Evolutionary conservation across 2,329 filamentous ascomycete species (phyloP).

Genomic region (Tolypocladium paradoxum): DNA sequence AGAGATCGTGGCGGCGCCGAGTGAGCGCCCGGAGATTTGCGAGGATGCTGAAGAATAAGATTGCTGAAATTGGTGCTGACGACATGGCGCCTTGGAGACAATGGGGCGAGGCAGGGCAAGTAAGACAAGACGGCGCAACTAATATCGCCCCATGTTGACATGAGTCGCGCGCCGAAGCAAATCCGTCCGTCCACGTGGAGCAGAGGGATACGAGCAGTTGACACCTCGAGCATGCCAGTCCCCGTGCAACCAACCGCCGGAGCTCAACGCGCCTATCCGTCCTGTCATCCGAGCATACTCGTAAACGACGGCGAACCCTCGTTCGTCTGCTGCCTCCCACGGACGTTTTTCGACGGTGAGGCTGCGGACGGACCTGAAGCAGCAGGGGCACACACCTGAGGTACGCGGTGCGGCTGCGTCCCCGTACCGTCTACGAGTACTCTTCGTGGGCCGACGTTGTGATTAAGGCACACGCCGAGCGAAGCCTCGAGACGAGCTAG

Average conservation of each 20-base stretch:
- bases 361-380: background rate
- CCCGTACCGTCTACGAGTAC: no score
- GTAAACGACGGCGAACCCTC: background rate
- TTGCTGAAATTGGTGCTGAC: background rate
- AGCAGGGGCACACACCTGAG: background rate
- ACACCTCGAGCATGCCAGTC: background rate
- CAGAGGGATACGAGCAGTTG: background rate
- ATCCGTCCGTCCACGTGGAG: background rate
- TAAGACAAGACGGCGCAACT: background rate
- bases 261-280: background rate
- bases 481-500: slow-evolving; percentile 16
- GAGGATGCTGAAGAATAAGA: background rate
- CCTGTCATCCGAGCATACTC: background rate
- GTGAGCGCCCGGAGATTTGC: background rate
- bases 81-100: background rate
- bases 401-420: background rate
- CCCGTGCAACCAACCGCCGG: background rate
- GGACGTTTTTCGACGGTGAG: background rate
- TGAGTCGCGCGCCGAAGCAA: background rate
- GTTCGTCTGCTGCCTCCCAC: background rate
- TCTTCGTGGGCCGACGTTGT: background rate
- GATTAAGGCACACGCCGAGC: slow-evolving; percentile 16
- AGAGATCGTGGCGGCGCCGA: background rate
- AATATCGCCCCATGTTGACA: background rate
- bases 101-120: background rate